Conservation (phyloP, 805 yeast species). For the Candida glaebosa region DNA sequence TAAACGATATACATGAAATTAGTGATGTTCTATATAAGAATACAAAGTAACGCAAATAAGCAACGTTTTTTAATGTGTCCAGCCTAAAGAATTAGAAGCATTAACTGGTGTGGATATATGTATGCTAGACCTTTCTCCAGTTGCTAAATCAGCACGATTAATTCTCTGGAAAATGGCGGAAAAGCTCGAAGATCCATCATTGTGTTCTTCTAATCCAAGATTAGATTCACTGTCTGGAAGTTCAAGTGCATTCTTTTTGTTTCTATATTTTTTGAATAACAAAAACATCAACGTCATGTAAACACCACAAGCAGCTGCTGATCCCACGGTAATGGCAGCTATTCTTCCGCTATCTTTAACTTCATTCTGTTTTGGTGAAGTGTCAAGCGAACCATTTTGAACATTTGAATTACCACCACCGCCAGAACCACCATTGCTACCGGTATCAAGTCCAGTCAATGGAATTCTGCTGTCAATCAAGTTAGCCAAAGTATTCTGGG, state of each 20-base stretch:
- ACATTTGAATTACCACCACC: constrained; percentile 17
- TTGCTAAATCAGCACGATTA: constrained; percentile 11
- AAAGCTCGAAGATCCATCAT: constrained; percentile 16
- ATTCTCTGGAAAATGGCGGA: constrained; percentile 27
- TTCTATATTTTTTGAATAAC: constrained; percentile 48
- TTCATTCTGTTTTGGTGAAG: constrained; percentile 9
- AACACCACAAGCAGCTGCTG: constrained; percentile 69
- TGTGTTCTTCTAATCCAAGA: constrained; percentile 21
- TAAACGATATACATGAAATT: constrained; percentile 1
- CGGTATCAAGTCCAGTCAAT: constrained; percentile 39
- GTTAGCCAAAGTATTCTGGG: constrained; percentile 54
- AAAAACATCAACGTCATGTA: constrained; percentile 61
- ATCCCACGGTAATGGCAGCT: constrained; percentile 80
- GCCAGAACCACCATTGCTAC: constrained; percentile 12
- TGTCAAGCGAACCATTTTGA: constrained; percentile 27
- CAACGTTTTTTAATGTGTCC: constrained; percentile 32
- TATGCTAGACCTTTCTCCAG: constrained; percentile 21
- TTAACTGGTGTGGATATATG: constrained; percentile 67
- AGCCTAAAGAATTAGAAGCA: constrained; percentile 68
- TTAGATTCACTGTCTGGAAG: constrained; percentile 41
- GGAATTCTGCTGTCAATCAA: constrained; percentile 75
- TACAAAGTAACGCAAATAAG: background rate
- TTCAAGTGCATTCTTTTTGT: constrained; percentile 34
- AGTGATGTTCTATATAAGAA: background rate
- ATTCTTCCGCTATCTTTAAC: constrained; percentile 41